A percentile compares a stretch with the other conserved stretches of the same genome.
Conservation (phyloP, 768 basidiomycete genomes). For the Zangia roseola region DNA sequence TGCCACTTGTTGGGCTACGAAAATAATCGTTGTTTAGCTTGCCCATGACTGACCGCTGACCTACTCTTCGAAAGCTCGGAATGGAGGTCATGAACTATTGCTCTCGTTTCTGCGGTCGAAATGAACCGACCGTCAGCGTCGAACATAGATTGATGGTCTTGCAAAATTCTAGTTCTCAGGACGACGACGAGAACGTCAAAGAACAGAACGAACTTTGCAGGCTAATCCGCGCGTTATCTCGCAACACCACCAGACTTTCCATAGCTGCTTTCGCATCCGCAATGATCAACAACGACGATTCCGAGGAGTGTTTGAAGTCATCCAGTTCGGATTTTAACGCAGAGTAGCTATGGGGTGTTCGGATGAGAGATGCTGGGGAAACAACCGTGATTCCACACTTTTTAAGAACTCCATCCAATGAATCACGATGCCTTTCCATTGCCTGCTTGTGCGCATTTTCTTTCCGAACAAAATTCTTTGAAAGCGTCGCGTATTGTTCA, state of each 20-base stretch:
- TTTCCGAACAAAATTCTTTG: constrained; percentile 11
- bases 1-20: constrained; percentile 46
- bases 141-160: constrained; percentile 31
- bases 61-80: constrained; percentile 36
- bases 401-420: constrained; percentile 14
- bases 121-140: constrained; percentile 28
- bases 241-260: constrained; percentile 25
- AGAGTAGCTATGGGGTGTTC: constrained; percentile 22
- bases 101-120: constrained; percentile 25
- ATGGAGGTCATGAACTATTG: constrained; percentile 33
- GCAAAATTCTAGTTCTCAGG: background rate
- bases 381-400: constrained; percentile 12
- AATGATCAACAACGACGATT: constrained; percentile 21
- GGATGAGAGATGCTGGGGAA: background rate
- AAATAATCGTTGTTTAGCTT: constrained; percentile 3
- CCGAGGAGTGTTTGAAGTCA: constrained; percentile 23
- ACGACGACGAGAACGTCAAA: background rate
- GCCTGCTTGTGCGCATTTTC: constrained; percentile 14
- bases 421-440: constrained; percentile 17
- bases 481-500: constrained; percentile 12
- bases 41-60: constrained; percentile 3
- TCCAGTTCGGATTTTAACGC: constrained; percentile 31
- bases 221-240: constrained; percentile 15
- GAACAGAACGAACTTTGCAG: constrained; percentile 27
- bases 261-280: constrained; percentile 25